Evolutionary conservation across 2,329 filamentous ascomycete genomes (phyloP), one percentile per base, ranked within the genome.

Genomic region (Periconia digitata): DNA sequence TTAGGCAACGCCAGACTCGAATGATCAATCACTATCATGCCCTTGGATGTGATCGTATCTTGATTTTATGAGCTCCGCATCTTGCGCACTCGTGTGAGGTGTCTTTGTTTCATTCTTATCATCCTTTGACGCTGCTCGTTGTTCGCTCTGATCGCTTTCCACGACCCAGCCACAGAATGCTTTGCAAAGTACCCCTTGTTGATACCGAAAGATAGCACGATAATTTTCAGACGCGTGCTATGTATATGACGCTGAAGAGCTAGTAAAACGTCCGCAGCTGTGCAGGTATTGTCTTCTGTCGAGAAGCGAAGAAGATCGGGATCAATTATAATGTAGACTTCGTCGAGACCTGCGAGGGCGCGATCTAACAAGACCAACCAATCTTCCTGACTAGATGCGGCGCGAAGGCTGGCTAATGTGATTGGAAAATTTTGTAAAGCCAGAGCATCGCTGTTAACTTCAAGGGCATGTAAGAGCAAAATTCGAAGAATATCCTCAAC

Each of bases 51-150:
- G n/a, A n/a, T n/a, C n/a, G n/a, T n/a, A n/a, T n/a, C n/a, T n/a
- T n/a, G n/a, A n/a, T n/a, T n/a, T n/a, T n/a, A n/a, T n/a, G n/a
- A n/a, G n/a, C n/a, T n/a, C n/a, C n/a, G n/a, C n/a, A n/a, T n/a
- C 36, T 74, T 27, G 24, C 24, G 6, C 24, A 27, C 24, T 27
- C 13, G 24, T 7, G 35, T n/a, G 17, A 37, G 35, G n/a, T n/a
- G 35, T 37, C n/a, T 8, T 18, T n/a, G 7, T 18, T n/a, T 37
- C 35, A 37, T 37, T 37, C n/a, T 37, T n/a, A 18, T n/a, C 7
- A 37, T 6, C 35, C 35, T 37, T n/a, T n/a, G 6, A 6, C 8
- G 17, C 35, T 37, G 35, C 15, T n/a, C 35, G 6, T 6, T 37
- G n/a, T 37, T 37, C 15, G 15, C n/a, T 18, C 17, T n/a, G n/a